These are phyloP conservation scores for Fimicolochytrium jonesii DNA, from an alignment of 192 early-diverging fungal genomes.

Conservation along the genomic window DNA sequence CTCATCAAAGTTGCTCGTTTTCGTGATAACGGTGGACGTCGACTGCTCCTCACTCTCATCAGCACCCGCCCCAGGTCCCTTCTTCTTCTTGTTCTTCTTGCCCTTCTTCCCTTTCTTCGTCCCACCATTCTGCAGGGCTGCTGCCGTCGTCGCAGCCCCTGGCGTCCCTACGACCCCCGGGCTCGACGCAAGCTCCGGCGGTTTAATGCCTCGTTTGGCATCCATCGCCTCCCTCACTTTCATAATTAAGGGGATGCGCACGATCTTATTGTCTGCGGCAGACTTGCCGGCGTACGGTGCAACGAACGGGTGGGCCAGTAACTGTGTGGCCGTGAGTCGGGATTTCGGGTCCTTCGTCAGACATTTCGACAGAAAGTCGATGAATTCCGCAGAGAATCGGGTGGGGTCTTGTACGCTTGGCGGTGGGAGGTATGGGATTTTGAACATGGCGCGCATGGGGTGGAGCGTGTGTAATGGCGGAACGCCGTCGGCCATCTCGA, in stretches of 20 bases:
- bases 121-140: background rate
- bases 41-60: background rate
- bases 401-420: slow-evolving; percentile 29
- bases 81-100: slow-evolving; percentile 9
- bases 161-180: background rate
- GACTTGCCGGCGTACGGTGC: background rate
- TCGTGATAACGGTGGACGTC: background rate
- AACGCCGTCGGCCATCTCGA: slow-evolving; percentile 56
- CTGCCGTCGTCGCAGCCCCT: no score
- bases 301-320: slow-evolving; percentile 37
- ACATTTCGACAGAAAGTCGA: slow-evolving; percentile 35
- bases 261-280: slow-evolving; percentile 4
- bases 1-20: background rate
- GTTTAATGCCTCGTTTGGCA: background rate
- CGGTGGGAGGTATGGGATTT: slow-evolving; percentile 39
- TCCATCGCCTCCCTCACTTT: slow-evolving; percentile 24
- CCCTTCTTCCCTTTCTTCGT: slow-evolving; percentile 10
- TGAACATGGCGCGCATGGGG: slow-evolving; percentile 46
- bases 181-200: no score
- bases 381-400: slow-evolving; percentile 14
- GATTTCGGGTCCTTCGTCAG: slow-evolving; percentile 32
- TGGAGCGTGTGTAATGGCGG: slow-evolving; percentile 42
- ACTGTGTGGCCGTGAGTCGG: slow-evolving; percentile 24
- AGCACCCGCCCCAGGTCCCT: background rate
- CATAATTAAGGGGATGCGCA: slow-evolving; percentile 15